Base-by-base conservation (phyloP, 768 basidiomycete species). In the Russula earlei region DNA sequence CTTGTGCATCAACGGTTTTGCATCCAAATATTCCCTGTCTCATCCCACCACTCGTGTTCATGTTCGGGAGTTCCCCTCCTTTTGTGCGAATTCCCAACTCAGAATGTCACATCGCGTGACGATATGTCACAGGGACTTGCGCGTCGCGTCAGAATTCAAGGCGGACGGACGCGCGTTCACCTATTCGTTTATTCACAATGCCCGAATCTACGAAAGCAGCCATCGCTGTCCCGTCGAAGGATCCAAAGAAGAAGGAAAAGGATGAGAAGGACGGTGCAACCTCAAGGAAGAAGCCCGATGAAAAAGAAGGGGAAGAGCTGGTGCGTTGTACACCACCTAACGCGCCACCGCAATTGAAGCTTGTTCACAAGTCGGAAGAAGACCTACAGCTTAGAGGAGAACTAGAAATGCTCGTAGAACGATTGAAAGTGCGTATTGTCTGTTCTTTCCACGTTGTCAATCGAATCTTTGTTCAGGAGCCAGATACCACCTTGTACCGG, bases 391-490 rank as follows among this genome's bases (percentile, higher is more conserved):
- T 99, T 56, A 90, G 89, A 72, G 85, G 82, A 55, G 94, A 99
- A 71, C 77, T 99, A 20, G 96, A 98, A 69, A 92, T 99, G 93
- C 80, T 98, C 24, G 83, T 95, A 27, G 93, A 98, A 68, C 82
- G 96, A 42, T 68, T 99, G 52, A 90, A 89, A 77, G 95, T 93
- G 64, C 54, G 78, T 19, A 27, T 20, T 12, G 34, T 43, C 19
- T 20, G n/a, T 34, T 1, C 40, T 37, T 36, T 48, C 38, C 22
- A 6, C 29, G 34, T 45, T 34, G 44, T 41, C 47, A 51, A 58
- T 34, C 41, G 52, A 58, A 51, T 38, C 5, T 10, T 37, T 14
- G 62, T 58, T 27, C 64, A 98, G 95, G 95, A 99, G 83, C 67
- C 87, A 56, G 83, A 96, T 66, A 85, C 83, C 0, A 76, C 80